Evolutionary conservation across 108 stramenopile species (phyloP), one percentile per base, ranked within the genome.

Genomic region (Cyclotella choctawhatcheeana): DNA sequence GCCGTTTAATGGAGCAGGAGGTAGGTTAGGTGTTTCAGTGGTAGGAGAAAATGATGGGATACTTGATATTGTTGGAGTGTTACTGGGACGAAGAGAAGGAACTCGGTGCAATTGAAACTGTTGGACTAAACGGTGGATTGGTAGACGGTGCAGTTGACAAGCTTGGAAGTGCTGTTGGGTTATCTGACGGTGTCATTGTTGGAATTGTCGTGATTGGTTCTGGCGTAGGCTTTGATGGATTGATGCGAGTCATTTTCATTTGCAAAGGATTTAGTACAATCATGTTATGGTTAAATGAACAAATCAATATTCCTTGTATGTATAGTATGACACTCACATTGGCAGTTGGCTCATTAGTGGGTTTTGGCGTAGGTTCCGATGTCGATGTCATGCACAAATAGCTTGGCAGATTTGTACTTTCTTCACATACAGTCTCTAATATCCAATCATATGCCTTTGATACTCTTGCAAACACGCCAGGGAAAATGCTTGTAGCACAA

Each of bases 381-480:
- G 63, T 47, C 25, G 63, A 44, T 3, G 63, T 64, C 7, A 30
- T 50, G 26, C 65, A 66, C 16, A 66, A 63, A 64, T 74, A 71
- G 22, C 27, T 69, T 0, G 86, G 83, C 30, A 80, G 80, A 37
- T 64, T 12, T 17, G 16, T 24, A 12, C 82, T 83, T 3, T 54
- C 22, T 10, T 22, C 4, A 64, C 86, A 87, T 24, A 84, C 68
- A 34, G 8, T 74, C 13, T 62, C 53, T 51, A 35, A 14, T 22
- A 81, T 81, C 73, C 73, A 81, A 54, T 69, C 58, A n/a, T 35
- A 50, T 22, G 56, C 62, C 33, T 69, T 37, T 54, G 77, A 75
- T 8, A 84, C 40, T 31, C 88, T 79, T 20, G 73, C 58, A 55
- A 85, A 79, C 5, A 72, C 61, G 18, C 77, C 77, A 3, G 69